phyloP scores from a whole-genome alignment of 2,329 filamentous ascomycete genomes.

The Dactylonectria estremocensis region DNA sequence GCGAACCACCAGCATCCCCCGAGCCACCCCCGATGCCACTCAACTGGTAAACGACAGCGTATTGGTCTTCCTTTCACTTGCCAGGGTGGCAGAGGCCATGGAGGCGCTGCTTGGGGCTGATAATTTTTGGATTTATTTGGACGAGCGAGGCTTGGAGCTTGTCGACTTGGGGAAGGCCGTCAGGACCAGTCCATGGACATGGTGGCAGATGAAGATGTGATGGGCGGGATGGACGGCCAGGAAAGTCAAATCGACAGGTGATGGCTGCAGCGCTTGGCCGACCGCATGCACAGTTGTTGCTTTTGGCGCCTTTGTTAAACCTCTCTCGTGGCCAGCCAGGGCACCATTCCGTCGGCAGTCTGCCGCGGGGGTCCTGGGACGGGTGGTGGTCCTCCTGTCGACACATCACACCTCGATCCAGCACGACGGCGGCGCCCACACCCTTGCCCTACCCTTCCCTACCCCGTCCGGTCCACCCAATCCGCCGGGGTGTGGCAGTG shows the following conservation, averaged over 20 bases:
- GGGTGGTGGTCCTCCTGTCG: conserved; percentile 35
- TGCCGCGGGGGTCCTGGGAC: conserved; percentile 27
- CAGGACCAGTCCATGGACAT: neutral
- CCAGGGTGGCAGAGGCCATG: conserved; percentile 24
- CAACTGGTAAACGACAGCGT: conserved; percentile 34
- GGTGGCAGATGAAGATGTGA: conserved; percentile 17
- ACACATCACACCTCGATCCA: conserved; percentile 47
- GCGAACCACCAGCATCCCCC: conserved; percentile 37
- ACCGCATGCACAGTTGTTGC: conserved; percentile 32
- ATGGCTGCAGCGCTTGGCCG: conserved; percentile 39
- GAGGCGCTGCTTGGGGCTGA: conserved; percentile 24
- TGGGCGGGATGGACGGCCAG: conserved; percentile 18
- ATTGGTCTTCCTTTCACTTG: conserved; percentile 22
- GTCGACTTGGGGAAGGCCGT: conserved; percentile 11
- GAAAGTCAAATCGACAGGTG: conserved; percentile 22
- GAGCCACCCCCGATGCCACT: conserved; percentile 41
- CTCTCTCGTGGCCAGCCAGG: conserved; percentile 31
- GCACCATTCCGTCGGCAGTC: conserved; percentile 36
- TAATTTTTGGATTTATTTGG: conserved; percentile 10
- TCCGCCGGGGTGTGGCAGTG: conserved; percentile 36
- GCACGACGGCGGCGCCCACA: conserved; percentile 37
- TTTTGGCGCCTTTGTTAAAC: conserved; percentile 39
- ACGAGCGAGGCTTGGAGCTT: conserved; percentile 24
- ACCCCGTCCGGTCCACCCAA: conserved; percentile 19
- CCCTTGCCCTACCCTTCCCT: conserved; percentile 10